A percentile compares a stretch with the other conserved stretches of the same genome.
Conservation (phyloP, 192 early-diverging fungal genomes). For the Coemansia pectinata region DNA sequence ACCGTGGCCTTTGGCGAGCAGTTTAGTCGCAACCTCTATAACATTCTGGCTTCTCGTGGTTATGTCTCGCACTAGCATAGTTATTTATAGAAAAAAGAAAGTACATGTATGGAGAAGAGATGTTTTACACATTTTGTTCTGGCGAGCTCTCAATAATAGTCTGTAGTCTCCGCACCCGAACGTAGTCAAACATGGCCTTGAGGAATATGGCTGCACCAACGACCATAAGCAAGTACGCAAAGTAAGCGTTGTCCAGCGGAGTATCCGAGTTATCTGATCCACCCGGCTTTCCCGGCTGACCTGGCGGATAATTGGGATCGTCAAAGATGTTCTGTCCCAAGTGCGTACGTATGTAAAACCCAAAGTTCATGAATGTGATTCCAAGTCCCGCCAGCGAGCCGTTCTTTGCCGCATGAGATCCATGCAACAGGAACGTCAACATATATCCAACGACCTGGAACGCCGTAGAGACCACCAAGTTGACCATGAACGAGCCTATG, state of each 20-base stretch:
- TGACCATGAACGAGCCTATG: slow-evolving; percentile 73
- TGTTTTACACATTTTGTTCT: slow-evolving; percentile 47
- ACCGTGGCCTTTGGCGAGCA: slow-evolving; percentile 24
- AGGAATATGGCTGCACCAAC: slow-evolving; percentile 74
- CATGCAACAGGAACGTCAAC: slow-evolving; percentile 87
- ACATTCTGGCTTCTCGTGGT: slow-evolving; percentile 46
- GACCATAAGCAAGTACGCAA: slow-evolving; percentile 74
- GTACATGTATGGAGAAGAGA: slow-evolving; percentile 7
- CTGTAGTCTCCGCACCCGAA: slow-evolving; percentile 70
- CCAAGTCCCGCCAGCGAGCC: slow-evolving; percentile 80
- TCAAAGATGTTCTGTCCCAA: slow-evolving; percentile 35
- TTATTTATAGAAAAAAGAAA: slow-evolving; percentile 4
- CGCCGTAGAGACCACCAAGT: slow-evolving; percentile 75
- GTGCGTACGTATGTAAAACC: slow-evolving; percentile 67
- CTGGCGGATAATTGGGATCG: slow-evolving; percentile 19
- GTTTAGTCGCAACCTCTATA: slow-evolving; percentile 48
- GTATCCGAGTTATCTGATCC: slow-evolving; percentile 33
- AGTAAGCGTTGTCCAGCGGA: slow-evolving; percentile 62
- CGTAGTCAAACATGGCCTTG: slow-evolving; percentile 70
- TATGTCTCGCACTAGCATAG: slow-evolving; percentile 23
- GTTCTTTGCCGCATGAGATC: slow-evolving; percentile 84
- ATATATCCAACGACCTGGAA: slow-evolving; percentile 88
- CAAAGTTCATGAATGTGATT: slow-evolving; percentile 77
- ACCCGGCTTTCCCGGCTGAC: slow-evolving; percentile 10
- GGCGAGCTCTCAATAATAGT: slow-evolving; percentile 65